Evolutionary conservation across 441 rosid species (phyloP).

Genomic region (Croton laevigatus): DNA sequence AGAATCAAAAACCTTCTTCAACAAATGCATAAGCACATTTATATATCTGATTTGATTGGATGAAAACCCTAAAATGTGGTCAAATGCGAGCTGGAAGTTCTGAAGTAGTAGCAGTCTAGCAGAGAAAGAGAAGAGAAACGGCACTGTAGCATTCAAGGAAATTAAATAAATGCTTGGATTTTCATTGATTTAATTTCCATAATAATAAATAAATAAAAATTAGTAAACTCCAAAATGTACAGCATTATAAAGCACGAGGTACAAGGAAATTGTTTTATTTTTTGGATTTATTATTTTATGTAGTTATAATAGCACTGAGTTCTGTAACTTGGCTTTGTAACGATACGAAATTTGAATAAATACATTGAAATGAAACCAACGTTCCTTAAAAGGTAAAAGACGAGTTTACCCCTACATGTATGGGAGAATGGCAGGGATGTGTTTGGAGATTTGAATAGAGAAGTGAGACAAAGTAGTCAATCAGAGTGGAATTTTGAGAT

Average conservation of each 20-base stretch:
- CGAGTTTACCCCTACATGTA: constrained; percentile 21
- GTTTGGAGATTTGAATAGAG: constrained; percentile 12
- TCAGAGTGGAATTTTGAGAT: not conserved
- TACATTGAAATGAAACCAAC: not conserved
- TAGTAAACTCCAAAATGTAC: constrained; percentile 17
- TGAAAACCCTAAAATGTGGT: constrained; percentile 7
- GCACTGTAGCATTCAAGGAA: constrained; percentile 19
- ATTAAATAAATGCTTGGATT: constrained; percentile 2
- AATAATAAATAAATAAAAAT: not conserved
- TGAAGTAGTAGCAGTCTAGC: not conserved
- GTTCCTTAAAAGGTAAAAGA: not conserved
- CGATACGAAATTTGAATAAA: constrained; percentile 56
- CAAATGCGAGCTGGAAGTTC: not conserved
- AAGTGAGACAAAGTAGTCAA: constrained; percentile 19
- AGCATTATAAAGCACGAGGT: constrained; percentile 5
- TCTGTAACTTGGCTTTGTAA: constrained; percentile 32
- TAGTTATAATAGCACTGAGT: constrained; percentile 1
- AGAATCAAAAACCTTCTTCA: not conserved
- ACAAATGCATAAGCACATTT: not conserved
- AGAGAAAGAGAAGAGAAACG: not conserved
- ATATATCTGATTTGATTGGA: constrained; percentile 14
- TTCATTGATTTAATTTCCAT: not conserved
- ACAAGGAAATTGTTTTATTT: not conserved
- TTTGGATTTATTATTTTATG: constrained; percentile 11
- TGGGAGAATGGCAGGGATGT: not conserved